phyloP scores from a whole-genome alignment of 2,329 filamentous ascomycete genomes.

The Neopestalotiopsis clavispora region DNA sequence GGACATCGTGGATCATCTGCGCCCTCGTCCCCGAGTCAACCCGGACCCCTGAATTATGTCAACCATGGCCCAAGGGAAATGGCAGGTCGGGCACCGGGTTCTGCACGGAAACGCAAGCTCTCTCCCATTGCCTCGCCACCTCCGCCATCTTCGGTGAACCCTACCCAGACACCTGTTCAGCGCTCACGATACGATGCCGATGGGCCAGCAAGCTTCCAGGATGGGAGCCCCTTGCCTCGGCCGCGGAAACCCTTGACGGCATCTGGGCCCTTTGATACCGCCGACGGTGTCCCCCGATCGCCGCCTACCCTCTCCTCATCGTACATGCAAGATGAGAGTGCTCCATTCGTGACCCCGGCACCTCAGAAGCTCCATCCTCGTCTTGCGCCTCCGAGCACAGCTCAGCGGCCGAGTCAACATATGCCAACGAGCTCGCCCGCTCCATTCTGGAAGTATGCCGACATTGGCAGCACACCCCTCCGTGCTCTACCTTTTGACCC shows the following conservation, averaged over 20 bases:
- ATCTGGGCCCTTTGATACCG: conserved; percentile 49
- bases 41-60: conserved; percentile 64
- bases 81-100: conserved; percentile 54
- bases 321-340: conserved; percentile 63
- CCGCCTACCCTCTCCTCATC: conserved; percentile 64
- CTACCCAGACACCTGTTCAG: conserved; percentile 64
- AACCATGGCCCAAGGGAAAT: conserved; percentile 63
- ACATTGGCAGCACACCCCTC: conserved; percentile 75
- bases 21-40: conserved; percentile 67
- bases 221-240: conserved; percentile 67
- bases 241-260: conserved; percentile 52
- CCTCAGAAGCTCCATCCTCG: conserved; percentile 75
- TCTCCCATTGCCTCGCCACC: conserved; percentile 59
- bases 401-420: conserved; percentile 81
- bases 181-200: conserved; percentile 45
- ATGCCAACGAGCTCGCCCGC: conserved; percentile 86
- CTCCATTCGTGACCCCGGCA: conserved; percentile 72
- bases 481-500: conserved; percentile 57
- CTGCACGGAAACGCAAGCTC: conserved; percentile 61
- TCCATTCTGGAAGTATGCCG: conserved; percentile 87
- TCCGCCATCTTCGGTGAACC: conserved; percentile 52
- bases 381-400: conserved; percentile 79
- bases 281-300: conserved; percentile 60
- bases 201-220: conserved; percentile 47
- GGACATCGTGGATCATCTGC: conserved; percentile 72